Evolutionary conservation across 108 stramenopile species (phyloP), one percentile per base, ranked within the genome.

Genomic region (Cylindrotheca fusiformis): DNA sequence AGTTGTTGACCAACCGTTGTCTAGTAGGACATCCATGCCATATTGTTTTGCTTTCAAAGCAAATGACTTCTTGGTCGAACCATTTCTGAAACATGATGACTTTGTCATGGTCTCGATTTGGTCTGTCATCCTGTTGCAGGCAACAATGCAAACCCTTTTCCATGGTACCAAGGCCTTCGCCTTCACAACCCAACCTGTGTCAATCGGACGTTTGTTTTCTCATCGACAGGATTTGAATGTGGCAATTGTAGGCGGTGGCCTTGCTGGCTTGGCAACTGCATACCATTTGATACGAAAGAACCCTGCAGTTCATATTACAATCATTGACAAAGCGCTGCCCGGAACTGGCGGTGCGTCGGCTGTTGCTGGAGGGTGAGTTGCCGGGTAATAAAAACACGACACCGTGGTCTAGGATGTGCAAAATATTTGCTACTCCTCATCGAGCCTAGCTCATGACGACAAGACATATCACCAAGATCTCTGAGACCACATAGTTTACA

Each of bases 321-420:
- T 92, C 26, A 71, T 80, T 52, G 90, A 92, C 69, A 83, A 72
- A 57, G 55, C 51, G 0, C 12, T 41, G 19, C 80, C 82, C 14
- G 92, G 92, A 3, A 49, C 57, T 19, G 88, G 83, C 32, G 92
- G 92, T n/a, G 92, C 92, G 20, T 86, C 84, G 3, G 58, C 88
- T 31, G 88, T 93, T 19, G 92, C 92, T 45, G 92, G 92, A 28
- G 92, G 91, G 85, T 87, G 62, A 80, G 86, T 83, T 41, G 21
- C 17, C 5, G 22, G 23, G 8, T 58, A 21, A 48, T 47, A 26
- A 23, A 4, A 20, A 6, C 48, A 25, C n/a, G 31, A 4, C 56
- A 33, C 51, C 5, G 57, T 58, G 26, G 24, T 68, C 58, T 29
- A 65, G 57, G 59, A 54, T 52, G 50, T 32, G 32, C 32, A 50